Conservation (phyloP, 441 rosid species). For the Theobroma grandiflorum region DNA sequence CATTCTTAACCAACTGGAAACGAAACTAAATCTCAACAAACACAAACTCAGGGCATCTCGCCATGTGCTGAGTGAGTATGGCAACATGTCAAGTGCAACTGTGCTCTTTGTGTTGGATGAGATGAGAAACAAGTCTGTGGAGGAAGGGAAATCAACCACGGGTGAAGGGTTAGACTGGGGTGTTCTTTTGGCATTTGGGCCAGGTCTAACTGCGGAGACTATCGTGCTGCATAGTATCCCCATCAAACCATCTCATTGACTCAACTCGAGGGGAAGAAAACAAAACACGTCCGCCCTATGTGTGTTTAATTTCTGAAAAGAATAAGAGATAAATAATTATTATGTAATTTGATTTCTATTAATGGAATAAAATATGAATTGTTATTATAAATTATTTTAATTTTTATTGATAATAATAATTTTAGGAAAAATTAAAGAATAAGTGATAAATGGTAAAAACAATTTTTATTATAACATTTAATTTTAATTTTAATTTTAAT, state of each 20-base stretch:
- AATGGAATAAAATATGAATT: too few species aligned
- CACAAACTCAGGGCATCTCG: conserved; percentile 42
- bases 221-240: conserved; percentile 43
- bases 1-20: conserved; percentile 42
- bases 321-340: too few species aligned
- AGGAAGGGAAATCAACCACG: conserved; percentile 39
- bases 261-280: too few species aligned
- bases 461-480: too few species aligned
- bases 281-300: too few species aligned
- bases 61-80: conserved; percentile 44
- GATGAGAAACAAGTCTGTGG: conserved; percentile 44
- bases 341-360: too few species aligned
- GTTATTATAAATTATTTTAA: too few species aligned
- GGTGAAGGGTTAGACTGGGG: conserved; percentile 55
- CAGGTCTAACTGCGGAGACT: conserved; percentile 48
- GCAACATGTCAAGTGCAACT: conserved; percentile 50
- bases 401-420: too few species aligned
- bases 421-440: too few species aligned
- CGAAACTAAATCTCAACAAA: conserved; percentile 34
- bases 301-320: too few species aligned
- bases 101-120: conserved; percentile 42
- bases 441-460: too few species aligned
- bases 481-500: too few species aligned
- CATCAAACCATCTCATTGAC: not conserved
- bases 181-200: conserved; percentile 47